phyloP scores from a whole-genome alignment of 1,284 basidiomycete genomes.

The Melampsora abietis-canadensis region DNA sequence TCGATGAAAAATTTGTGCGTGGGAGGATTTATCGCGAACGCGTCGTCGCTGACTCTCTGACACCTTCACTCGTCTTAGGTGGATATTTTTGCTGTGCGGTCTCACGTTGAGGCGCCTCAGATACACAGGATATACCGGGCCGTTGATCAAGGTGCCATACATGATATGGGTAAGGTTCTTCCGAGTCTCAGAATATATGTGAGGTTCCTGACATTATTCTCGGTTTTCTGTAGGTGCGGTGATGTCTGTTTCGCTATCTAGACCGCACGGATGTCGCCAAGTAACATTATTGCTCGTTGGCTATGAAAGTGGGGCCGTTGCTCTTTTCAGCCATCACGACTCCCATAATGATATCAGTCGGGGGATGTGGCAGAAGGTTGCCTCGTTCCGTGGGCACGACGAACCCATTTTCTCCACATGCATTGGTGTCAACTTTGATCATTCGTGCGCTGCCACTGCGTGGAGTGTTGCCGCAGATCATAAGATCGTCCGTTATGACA shows the following conservation, averaged over 20 bases:
- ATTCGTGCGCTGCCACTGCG: constrained; percentile 25
- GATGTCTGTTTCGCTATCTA: constrained; percentile 12
- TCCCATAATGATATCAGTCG: background rate
- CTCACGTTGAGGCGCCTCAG: constrained; percentile 4
- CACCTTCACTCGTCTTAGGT: background rate
- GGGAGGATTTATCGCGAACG: background rate
- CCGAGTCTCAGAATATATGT: no score
- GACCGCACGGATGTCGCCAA: background rate
- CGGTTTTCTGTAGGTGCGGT: constrained; percentile 11
- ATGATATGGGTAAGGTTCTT: constrained; percentile 8
- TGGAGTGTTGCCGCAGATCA: constrained; percentile 35
- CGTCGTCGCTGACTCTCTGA: background rate
- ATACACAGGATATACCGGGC: constrained; percentile 22
- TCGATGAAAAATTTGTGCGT: constrained; percentile 31
- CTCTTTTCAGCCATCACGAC: constrained; percentile 3
- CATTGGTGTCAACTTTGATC: constrained; percentile 4
- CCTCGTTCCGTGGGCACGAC: constrained; percentile 13
- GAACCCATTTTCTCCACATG: constrained; percentile 23
- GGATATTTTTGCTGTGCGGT: constrained; percentile 21
- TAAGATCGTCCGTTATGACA: constrained; percentile 25
- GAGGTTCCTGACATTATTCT: no score
- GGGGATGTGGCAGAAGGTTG: constrained; percentile 18
- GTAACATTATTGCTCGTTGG: constrained; percentile 23
- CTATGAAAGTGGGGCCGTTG: constrained; percentile 25
- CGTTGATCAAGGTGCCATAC: background rate